These are phyloP conservation scores for Stemphylium lycopersici DNA, from an alignment of 2,329 filamentous ascomycete genomes.

Conservation along the genomic window DNA sequence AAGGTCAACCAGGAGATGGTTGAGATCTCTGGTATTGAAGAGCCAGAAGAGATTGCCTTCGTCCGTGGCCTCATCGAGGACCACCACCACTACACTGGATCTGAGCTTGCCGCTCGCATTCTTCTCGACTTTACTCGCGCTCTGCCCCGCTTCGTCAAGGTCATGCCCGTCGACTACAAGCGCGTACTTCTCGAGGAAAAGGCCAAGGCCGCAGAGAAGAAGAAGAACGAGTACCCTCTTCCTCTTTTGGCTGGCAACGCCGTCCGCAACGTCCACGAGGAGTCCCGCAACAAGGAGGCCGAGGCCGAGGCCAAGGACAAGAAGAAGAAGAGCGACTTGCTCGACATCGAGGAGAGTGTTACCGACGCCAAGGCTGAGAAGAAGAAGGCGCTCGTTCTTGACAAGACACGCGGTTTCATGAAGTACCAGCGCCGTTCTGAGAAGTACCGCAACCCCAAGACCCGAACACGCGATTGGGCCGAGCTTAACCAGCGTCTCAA, in stretches of 20 bases:
- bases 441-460: constrained; percentile 87
- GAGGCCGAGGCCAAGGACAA: constrained; percentile 68
- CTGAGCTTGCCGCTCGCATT: constrained; percentile 89
- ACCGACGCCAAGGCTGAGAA: constrained; percentile 85
- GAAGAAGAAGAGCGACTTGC: constrained; percentile 73
- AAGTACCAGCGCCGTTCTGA: constrained; percentile 91
- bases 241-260: constrained; percentile 74
- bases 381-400: constrained; percentile 89
- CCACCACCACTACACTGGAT: constrained; percentile 97
- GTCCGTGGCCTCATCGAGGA: constrained; percentile 92
- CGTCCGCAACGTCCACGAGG: constrained; percentile 60
- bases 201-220: constrained; percentile 81
- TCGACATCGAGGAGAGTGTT: constrained; percentile 90
- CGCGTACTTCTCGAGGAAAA: constrained; percentile 86
- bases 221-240: constrained; percentile 81
- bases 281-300: constrained; percentile 60
- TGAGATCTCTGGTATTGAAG: constrained; percentile 81
- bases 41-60: constrained; percentile 87
- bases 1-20: constrained; percentile 99
- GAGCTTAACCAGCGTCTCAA: constrained; percentile 86
- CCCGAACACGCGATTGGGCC: constrained; percentile 89
- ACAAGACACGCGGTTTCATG: constrained; percentile 98
- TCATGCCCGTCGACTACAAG: constrained; percentile 95
- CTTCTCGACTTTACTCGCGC: constrained; percentile 95
- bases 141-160: constrained; percentile 88